Conservation (phyloP, 106 monocot genomes). For the Phalaenopsis aphrodite region DNA sequence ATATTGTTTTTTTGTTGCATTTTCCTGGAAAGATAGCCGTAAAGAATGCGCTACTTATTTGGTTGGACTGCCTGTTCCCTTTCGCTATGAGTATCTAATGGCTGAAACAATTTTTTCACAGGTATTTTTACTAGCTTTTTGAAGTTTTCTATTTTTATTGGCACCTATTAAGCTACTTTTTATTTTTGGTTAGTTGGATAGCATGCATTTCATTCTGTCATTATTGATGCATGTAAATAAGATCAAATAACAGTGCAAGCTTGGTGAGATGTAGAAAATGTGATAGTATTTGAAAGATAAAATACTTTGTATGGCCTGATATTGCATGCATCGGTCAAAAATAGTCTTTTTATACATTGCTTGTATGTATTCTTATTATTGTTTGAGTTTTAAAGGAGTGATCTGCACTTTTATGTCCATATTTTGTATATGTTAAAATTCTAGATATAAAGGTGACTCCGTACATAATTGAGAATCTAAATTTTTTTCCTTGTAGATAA, state of each 20-base stretch:
- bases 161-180: background rate
- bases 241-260: background rate
- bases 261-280: background rate
- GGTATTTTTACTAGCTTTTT: conserved; percentile 24
- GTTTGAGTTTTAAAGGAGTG: background rate
- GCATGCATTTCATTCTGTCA: background rate
- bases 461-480: background rate
- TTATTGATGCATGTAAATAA: background rate
- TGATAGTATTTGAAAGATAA: background rate
- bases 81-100: conserved; percentile 94
- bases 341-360: background rate
- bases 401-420: background rate
- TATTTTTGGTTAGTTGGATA: background rate
- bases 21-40: conserved; percentile 83
- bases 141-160: background rate
- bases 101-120: conserved; percentile 99
- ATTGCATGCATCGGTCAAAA: background rate
- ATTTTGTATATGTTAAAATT: background rate
- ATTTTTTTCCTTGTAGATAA: background rate
- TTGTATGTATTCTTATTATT: background rate
- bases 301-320: background rate
- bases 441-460: background rate
- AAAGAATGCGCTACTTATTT: conserved; percentile 91
- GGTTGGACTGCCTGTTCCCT: conserved; percentile 85
- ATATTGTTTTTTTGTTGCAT: conserved; percentile 7